A percentile compares a stretch with the other conserved stretches of the same genome.
Conservation (phyloP, 495 filamentous ascomycete genomes). For the Xylaria nigripes region DNA sequence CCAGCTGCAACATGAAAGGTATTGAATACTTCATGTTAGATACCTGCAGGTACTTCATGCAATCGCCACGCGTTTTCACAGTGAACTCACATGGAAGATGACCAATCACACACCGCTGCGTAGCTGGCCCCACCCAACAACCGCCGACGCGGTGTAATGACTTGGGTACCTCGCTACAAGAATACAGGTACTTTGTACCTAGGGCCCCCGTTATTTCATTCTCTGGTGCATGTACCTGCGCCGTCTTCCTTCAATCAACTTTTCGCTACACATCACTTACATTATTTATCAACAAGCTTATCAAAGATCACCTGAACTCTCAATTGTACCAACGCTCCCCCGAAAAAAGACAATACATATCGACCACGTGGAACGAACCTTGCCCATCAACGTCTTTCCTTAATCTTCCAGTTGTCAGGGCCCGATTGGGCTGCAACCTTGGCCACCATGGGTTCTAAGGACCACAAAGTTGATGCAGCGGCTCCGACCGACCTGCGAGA, state of each 20-base stretch:
- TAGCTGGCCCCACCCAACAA: constrained; percentile 23
- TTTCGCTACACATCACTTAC: constrained; percentile 4
- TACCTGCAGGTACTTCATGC: background rate
- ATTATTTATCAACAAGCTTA: background rate
- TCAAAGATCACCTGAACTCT: background rate
- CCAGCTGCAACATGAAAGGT: too few species aligned
- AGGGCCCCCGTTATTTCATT: constrained; percentile 2
- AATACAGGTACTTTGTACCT: background rate
- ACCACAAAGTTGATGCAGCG: constrained; percentile 25
- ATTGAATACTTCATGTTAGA: too few species aligned
- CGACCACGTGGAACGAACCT: constrained; percentile 7
- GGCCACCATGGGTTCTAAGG: constrained; percentile 39
- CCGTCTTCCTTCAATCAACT: constrained; percentile 10
- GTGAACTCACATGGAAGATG: background rate
- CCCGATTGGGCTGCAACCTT: constrained; percentile 31
- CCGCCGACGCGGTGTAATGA: constrained; percentile 20
- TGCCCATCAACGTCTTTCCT: background rate
- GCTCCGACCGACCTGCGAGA: constrained; percentile 26
- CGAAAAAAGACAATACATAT: background rate
- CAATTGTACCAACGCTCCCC: background rate
- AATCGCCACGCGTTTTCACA: background rate
- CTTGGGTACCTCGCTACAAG: constrained; percentile 2
- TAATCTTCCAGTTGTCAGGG: constrained; percentile 6
- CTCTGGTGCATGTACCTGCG: constrained; percentile 5
- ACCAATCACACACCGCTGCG: constrained; percentile 28